A percentile compares a stretch with the other conserved stretches of the same genome.
Evolutionary conservation across 352 stramenopile species (phyloP).

Genomic region (Pythium plurisporium): DNA sequence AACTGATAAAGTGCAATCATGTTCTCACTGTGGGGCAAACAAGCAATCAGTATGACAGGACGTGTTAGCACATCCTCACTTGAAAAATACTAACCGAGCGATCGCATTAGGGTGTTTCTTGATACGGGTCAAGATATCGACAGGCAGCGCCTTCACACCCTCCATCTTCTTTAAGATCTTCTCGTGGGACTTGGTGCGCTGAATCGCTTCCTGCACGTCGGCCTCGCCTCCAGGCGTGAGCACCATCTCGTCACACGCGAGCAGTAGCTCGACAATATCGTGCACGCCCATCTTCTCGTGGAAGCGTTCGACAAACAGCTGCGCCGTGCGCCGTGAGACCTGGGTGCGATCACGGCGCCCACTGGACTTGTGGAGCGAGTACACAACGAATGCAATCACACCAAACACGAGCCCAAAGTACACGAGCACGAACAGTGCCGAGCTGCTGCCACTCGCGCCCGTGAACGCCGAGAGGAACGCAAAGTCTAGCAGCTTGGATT

Average conservation of each 20-base stretch:
- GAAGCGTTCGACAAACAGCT: conserved; percentile 45
- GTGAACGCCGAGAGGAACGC: conserved; percentile 59
- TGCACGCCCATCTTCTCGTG: conserved; percentile 76
- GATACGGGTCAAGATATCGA: conserved; percentile 58
- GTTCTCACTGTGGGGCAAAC: too few relatives aligned
- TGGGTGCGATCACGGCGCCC: conserved; percentile 58
- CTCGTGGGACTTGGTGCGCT: conserved; percentile 62
- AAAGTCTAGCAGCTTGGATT: conserved; percentile 73
- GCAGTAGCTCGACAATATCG: conserved; percentile 71
- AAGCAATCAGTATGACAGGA: too few relatives aligned
- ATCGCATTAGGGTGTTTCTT: conserved; percentile 74
- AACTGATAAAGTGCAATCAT: conserved; percentile 83
- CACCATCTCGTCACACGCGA: conserved; percentile 75
- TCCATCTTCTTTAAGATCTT: conserved; percentile 85
- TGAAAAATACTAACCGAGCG: too few relatives aligned
- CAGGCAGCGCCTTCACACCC: conserved; percentile 49
- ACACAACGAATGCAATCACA: conserved; percentile 54
- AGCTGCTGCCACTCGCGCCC: conserved; percentile 30
- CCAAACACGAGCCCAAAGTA: conserved; percentile 70
- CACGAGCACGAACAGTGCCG: conserved; percentile 57
- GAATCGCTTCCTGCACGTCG: conserved; percentile 36
- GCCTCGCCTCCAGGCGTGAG: conserved; percentile 32
- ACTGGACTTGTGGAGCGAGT: conserved; percentile 52
- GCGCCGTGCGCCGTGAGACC: conserved; percentile 41
- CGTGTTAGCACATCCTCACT: too few relatives aligned